A percentile compares a stretch with the other conserved stretches of the same genome.
Evolutionary conservation across 2,329 filamentous ascomycete genomes (phyloP).

Genomic region (Aphanoascus verrucosus): DNA sequence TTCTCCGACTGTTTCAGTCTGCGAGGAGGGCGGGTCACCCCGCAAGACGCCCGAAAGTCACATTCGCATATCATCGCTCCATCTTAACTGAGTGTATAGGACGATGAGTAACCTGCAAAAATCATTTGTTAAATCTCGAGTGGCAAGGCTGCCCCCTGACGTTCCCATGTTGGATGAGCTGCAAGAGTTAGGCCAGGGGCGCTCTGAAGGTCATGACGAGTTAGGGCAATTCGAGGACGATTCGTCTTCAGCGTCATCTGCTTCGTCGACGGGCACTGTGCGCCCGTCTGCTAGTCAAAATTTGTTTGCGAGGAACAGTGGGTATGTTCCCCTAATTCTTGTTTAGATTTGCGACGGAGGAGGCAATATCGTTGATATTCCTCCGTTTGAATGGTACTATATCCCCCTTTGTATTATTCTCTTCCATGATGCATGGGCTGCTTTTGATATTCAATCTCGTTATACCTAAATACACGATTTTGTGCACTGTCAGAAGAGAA

Average conservation of each 20-base stretch:
- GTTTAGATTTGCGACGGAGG: background rate
- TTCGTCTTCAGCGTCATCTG: conserved; percentile 66
- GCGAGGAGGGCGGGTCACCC: background rate
- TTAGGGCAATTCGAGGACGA: conserved; percentile 46
- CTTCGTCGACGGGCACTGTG: conserved; percentile 86
- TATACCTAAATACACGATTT: too few species aligned
- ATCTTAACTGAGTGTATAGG: background rate
- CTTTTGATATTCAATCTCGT: background rate
- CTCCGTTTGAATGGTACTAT: background rate
- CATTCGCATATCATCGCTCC: background rate
- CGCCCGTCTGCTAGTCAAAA: conserved; percentile 65
- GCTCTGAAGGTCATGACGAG: conserved; percentile 23
- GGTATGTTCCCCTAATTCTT: conserved; percentile 40
- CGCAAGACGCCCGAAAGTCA: background rate
- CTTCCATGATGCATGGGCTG: background rate
- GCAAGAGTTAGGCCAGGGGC: conserved; percentile 25
- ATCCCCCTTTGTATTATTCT: background rate
- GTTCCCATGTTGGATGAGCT: conserved; percentile 37
- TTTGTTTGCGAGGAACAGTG: conserved; percentile 59
- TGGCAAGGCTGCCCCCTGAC: conserved; percentile 52
- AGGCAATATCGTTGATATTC: too few species aligned
- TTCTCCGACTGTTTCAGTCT: too few species aligned
- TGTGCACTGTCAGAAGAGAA: background rate
- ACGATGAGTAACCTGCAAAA: conserved; percentile 75
- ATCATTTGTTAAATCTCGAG: conserved; percentile 65